A percentile compares a stretch with the other conserved stretches of the same genome.
Conservation (phyloP, 768 basidiomycete genomes). For the Macrolepiota fuliginosa region DNA sequence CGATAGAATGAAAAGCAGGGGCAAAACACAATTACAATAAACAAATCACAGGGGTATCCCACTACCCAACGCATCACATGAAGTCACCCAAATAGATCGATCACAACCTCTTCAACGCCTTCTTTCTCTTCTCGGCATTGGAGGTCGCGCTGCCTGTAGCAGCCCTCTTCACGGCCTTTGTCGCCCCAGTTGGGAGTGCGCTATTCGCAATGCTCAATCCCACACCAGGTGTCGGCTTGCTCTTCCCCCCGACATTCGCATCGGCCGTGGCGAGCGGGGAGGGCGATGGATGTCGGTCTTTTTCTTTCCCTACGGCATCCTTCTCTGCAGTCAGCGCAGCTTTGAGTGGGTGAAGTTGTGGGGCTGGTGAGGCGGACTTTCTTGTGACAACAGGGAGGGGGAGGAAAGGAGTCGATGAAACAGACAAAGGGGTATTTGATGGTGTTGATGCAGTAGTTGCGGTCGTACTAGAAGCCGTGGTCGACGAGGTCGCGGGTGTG, state of each 20-base stretch:
- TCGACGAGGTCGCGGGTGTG: conserved; percentile 17
- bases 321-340: conserved; percentile 37
- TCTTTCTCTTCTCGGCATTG: conserved; percentile 82
- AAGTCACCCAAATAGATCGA: background rate
- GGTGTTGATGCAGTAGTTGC: conserved; percentile 17
- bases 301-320: conserved; percentile 34
- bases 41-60: background rate
- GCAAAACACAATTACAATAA: conserved; percentile 1
- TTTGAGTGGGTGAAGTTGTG: conserved; percentile 38
- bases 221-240: conserved; percentile 30
- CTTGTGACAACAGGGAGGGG: conserved; percentile 41
- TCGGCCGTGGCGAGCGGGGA: conserved; percentile 71
- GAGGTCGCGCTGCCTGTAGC: conserved; percentile 49
- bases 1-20: background rate
- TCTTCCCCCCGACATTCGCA: conserved; percentile 51
- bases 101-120: conserved; percentile 78
- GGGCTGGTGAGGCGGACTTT: conserved; percentile 43
- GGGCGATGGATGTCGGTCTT: conserved; percentile 66
- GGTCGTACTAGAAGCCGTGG: no score
- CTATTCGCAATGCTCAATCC: conserved; percentile 32
- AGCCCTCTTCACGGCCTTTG: conserved; percentile 70
- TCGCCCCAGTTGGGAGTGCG: conserved; percentile 27
- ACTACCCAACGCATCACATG: background rate
- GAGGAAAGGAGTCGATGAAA: conserved; percentile 24
- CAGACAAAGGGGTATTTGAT: conserved; percentile 23